Percentiles rank a stretch among this genome's conserved stretches.
These are phyloP conservation scores for Globisporangium solare DNA, from an alignment of 352 stramenopile genomes.

Conservation along the genomic window DNA sequence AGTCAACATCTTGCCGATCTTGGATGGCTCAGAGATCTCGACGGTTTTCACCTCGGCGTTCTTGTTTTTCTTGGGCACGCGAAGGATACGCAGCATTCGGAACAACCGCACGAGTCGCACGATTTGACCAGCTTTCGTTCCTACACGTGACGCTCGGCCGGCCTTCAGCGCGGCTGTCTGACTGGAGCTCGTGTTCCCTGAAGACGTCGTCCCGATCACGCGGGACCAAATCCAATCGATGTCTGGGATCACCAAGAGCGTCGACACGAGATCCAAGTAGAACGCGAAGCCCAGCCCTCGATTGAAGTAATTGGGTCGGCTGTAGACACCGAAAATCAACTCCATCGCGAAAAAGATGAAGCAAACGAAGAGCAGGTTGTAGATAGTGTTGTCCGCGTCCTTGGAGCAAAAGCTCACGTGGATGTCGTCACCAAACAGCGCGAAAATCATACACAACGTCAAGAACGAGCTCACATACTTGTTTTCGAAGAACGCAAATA, in stretches of 20 bases:
- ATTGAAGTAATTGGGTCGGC: slow-evolving; percentile 75
- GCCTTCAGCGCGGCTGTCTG: slow-evolving; percentile 74
- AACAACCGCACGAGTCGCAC: slow-evolving; percentile 90
- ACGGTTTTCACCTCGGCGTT: slow-evolving; percentile 46
- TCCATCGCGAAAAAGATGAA: slow-evolving; percentile 79
- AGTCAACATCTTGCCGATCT: slow-evolving; percentile 93
- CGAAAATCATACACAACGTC: slow-evolving; percentile 80
- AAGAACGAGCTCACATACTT: slow-evolving; percentile 63
- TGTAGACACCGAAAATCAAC: slow-evolving; percentile 63
- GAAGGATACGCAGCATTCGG: slow-evolving; percentile 87
- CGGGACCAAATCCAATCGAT: slow-evolving; percentile 80
- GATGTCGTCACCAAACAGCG: slow-evolving; percentile 85
- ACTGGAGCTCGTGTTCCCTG: slow-evolving; percentile 18
- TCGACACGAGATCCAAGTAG: slow-evolving; percentile 93
- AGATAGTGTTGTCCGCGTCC: slow-evolving; percentile 56
- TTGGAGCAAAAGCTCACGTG: slow-evolving; percentile 65
- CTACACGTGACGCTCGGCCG: slow-evolving; percentile 78
- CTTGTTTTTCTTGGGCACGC: slow-evolving; percentile 80
- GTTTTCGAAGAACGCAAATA: slow-evolving; percentile 61
- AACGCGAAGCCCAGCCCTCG: slow-evolving; percentile 80
- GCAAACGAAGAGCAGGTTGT: slow-evolving; percentile 74
- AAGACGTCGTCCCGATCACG: slow-evolving; percentile 32
- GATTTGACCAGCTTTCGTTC: slow-evolving; percentile 87
- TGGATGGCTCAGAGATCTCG: slow-evolving; percentile 84
- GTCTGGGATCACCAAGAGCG: slow-evolving; percentile 90